Base-by-base conservation (phyloP, 805 yeast genomes). In the Yamadazyma olivae region DNA sequence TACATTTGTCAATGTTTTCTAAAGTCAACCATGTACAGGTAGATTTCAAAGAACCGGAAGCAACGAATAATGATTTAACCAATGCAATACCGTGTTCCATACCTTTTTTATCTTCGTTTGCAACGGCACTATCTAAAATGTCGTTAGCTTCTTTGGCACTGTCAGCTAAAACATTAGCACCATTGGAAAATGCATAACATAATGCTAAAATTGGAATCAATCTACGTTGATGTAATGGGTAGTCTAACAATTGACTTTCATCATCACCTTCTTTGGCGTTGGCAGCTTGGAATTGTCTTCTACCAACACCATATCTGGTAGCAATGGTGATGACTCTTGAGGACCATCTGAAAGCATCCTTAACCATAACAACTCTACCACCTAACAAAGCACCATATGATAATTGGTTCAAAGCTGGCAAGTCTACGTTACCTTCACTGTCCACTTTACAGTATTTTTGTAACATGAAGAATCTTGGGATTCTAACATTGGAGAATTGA, bases 401-500 rank as follows among this genome's bases (percentile, higher is more conserved):
- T 49, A 68, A 65, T 45, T 68, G 74, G 46, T 67, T 70, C 45
- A 64, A 57, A 24, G 72, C 70, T 17, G 72, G 72, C 36, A 65
- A 50, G 7, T 51, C 48, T 14, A 68, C 74, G 4, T 57, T 46
- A 33, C 74, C 74, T 17, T 56, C 56, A 33, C 59, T 49, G 34
- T 59, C 42, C 27, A 68, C 73, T 42, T 62, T 62, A 52, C 71
- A 64, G 54, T 57, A 68, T 43, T 61, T 67, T 50, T 67, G 73
- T 50, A 68, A 60, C 74, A 68, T 68, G 51, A 63, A 67, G 48
- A 51, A 64, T 45, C 74, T 57, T 28, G 74, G 74, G 43, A 68
- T 64, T 41, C 67, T 53, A 24, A 68, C 74, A 35, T 52, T 48
- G 23, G 71, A 56, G 45, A 67, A 68, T 50, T 68, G 74, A 51